Conservation (phyloP, 257 asterid species). For the Marsdenia floribunda region DNA sequence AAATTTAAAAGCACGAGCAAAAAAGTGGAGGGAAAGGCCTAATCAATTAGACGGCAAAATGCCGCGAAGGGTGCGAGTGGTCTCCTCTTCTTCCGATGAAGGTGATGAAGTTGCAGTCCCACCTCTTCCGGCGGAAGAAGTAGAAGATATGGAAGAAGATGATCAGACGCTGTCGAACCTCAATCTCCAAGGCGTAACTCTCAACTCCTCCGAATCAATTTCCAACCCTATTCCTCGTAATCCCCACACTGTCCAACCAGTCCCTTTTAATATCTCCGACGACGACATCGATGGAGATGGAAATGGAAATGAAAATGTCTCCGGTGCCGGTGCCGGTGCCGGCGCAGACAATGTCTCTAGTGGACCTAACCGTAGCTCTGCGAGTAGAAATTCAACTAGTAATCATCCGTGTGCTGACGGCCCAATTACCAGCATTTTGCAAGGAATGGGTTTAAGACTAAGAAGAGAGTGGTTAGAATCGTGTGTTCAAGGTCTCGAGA, state of each 20-base stretch:
- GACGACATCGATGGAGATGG: background rate
- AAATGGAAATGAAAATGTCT: too few species aligned
- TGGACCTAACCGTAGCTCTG: background rate
- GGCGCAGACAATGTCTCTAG: background rate
- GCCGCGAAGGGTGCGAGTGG: conserved; percentile 50
- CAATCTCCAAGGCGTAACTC: conserved; percentile 59
- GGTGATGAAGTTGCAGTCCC: conserved; percentile 42
- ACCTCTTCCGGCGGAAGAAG: conserved; percentile 13
- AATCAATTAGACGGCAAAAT: background rate
- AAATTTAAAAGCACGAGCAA: too few species aligned
- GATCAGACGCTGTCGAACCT: conserved; percentile 32
- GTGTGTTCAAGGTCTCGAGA: conserved; percentile 49
- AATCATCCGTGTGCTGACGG: conserved; percentile 32
- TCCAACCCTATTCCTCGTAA: conserved; percentile 14
- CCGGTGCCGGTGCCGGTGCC: background rate
- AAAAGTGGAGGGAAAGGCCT: background rate
- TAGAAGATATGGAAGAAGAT: conserved; percentile 25
- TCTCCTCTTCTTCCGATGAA: conserved; percentile 63
- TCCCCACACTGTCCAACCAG: conserved; percentile 6
- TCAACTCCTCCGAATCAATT: conserved; percentile 39
- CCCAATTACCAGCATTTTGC: conserved; percentile 44
- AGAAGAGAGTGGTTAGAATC: conserved; percentile 71
- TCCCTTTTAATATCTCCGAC: conserved; percentile 18
- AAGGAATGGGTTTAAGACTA: conserved; percentile 51
- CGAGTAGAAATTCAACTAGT: conserved; percentile 13